These are phyloP conservation scores for Candida awuae DNA, from an alignment of 805 yeast species.

Conservation along the genomic window DNA sequence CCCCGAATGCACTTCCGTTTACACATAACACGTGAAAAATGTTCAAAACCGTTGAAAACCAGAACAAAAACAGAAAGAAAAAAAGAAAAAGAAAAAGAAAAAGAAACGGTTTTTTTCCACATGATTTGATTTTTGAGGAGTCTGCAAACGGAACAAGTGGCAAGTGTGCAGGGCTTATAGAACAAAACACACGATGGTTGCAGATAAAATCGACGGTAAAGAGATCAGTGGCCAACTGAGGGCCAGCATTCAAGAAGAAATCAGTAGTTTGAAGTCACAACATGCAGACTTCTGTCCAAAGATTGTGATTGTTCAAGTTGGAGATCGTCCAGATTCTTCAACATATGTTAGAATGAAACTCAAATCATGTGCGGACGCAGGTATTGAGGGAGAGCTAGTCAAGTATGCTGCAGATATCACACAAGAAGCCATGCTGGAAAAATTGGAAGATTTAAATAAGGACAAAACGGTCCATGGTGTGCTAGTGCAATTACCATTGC, in stretches of 20 bases:
- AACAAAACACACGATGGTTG: slow-evolving; percentile 22
- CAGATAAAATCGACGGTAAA: slow-evolving; percentile 51
- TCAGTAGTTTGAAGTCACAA: slow-evolving; percentile 34
- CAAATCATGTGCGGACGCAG: slow-evolving; percentile 82
- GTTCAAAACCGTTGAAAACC: too few relatives aligned
- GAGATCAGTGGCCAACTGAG: slow-evolving; percentile 42
- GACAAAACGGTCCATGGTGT: slow-evolving; percentile 80
- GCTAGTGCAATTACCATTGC: slow-evolving; percentile 85
- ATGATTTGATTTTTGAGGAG: too few relatives aligned
- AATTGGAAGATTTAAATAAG: slow-evolving; percentile 56
- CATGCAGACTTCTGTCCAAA: slow-evolving; percentile 59
- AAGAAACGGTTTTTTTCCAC: too few relatives aligned
- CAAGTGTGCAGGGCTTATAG: too few relatives aligned
- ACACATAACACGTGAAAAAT: too few relatives aligned
- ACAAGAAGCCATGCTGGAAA: slow-evolving; percentile 51
- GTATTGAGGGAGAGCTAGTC: slow-evolving; percentile 57
- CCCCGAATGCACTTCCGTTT: too few relatives aligned
- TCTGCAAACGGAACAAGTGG: too few relatives aligned
- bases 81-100: too few relatives aligned
- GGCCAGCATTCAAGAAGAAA: slow-evolving; percentile 42
- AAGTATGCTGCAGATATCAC: slow-evolving; percentile 56
- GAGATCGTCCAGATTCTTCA: slow-evolving; percentile 80
- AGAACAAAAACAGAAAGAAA: too few relatives aligned
- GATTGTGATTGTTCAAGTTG: slow-evolving; percentile 82
- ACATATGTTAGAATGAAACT: slow-evolving; percentile 89